A percentile compares a stretch with the other conserved stretches of the same genome.
phyloP scores from a whole-genome alignment of 108 stramenopile species.

The Cyclotella baltica region DNA sequence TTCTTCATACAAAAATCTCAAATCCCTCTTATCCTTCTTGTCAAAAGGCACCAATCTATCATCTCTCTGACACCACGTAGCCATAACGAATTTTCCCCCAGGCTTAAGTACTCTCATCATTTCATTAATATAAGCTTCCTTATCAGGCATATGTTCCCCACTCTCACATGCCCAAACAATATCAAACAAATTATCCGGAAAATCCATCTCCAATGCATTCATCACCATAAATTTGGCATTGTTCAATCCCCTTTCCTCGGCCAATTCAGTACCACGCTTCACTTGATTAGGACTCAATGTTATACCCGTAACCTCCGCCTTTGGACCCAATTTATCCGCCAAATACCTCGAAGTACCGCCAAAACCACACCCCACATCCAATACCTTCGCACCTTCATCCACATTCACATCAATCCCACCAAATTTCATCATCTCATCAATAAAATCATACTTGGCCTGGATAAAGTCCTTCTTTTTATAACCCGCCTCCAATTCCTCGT shows the following conservation, averaged over 20 bases:
- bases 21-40: conserved; percentile 87
- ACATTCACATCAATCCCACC: conserved; percentile 69
- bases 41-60: conserved; percentile 83
- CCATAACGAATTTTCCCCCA: conserved; percentile 96
- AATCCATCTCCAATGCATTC: conserved; percentile 95
- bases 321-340: conserved; percentile 83
- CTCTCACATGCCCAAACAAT: conserved; percentile 98
- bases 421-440: conserved; percentile 97
- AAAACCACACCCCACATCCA: conserved; percentile 98
- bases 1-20: conserved; percentile 96
- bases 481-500: conserved; percentile 68
- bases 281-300: conserved; percentile 94
- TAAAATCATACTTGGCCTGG: conserved; percentile 96
- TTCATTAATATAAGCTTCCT: conserved; percentile 93
- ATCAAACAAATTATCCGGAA: conserved; percentile 94
- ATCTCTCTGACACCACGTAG: conserved; percentile 98
- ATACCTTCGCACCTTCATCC: conserved; percentile 73
- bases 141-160: conserved; percentile 99
- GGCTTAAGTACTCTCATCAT: conserved; percentile 98
- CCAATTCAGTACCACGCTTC: conserved; percentile 91
- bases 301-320: conserved; percentile 90
- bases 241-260: conserved; percentile 76
- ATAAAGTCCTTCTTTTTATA: conserved; percentile 92
- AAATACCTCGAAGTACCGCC: conserved; percentile 95
- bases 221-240: conserved; percentile 94